Percentiles rank a stretch among this genome's conserved stretches.
Evolutionary conservation across 331 rosid genomes (phyloP).

Genomic region (Saraca asoca): DNA sequence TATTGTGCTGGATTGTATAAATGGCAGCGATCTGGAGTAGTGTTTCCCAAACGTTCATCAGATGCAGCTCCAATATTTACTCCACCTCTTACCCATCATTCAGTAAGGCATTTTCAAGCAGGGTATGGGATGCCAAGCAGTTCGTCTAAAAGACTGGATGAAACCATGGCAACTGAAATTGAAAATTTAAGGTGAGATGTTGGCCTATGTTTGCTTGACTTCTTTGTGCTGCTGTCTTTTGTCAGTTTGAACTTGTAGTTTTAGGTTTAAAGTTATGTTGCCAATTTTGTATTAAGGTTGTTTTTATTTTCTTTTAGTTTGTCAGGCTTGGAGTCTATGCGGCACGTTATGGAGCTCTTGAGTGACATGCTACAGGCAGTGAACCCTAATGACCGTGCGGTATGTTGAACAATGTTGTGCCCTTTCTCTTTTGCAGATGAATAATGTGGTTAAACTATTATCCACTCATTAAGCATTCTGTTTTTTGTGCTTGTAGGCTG

Average conservation of each 20-base stretch:
- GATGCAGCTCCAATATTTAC: slow-evolving; percentile 86
- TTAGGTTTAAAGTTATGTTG: background rate
- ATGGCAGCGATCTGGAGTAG: slow-evolving; percentile 85
- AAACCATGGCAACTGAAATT: slow-evolving; percentile 92
- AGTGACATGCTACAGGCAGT: slow-evolving; percentile 92
- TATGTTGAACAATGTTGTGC: slow-evolving; percentile 43
- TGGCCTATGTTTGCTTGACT: slow-evolving; percentile 8
- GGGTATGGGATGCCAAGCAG: slow-evolving; percentile 90
- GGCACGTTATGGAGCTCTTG: slow-evolving; percentile 81
- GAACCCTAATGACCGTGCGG: slow-evolving; percentile 72
- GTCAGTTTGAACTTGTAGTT: background rate
- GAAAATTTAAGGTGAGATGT: slow-evolving; percentile 74
- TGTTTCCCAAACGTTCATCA: slow-evolving; percentile 74
- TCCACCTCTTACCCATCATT: slow-evolving; percentile 71
- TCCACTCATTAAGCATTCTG: background rate
- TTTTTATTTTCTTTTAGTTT: slow-evolving; percentile 46
- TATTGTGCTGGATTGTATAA: slow-evolving; percentile 37
- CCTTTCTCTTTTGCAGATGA: slow-evolving; percentile 25
- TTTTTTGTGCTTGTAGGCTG: slow-evolving; percentile 56
- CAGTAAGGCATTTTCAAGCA: slow-evolving; percentile 52
- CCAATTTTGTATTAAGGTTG: slow-evolving; percentile 18
- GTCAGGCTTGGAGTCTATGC: slow-evolving; percentile 90
- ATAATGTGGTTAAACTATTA: background rate
- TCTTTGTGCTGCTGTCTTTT: slow-evolving; percentile 24
- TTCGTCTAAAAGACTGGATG: slow-evolving; percentile 97